These are phyloP conservation scores for Naganishia kalamii DNA, from an alignment of 768 basidiomycete genomes.

Conservation along the genomic window DNA sequence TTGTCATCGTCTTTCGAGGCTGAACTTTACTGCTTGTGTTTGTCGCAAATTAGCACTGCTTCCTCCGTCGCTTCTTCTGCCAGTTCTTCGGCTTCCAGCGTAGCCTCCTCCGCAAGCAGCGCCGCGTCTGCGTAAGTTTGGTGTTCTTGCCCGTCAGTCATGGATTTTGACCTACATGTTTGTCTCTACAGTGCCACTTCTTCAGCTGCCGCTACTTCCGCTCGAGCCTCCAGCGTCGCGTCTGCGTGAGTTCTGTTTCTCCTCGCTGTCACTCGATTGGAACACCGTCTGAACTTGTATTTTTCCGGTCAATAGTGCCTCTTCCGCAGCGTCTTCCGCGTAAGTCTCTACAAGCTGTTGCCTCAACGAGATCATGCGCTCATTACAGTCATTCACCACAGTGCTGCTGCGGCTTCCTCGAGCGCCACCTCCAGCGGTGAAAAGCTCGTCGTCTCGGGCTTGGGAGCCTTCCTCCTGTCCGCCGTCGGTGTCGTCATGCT, in stretches of 20 bases:
- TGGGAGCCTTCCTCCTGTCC: slow-evolving; percentile 16
- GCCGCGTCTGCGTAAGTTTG: not conserved
- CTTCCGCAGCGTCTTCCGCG: not conserved
- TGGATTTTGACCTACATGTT: too few species aligned
- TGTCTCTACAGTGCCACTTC: not conserved
- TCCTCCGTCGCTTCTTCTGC: not conserved
- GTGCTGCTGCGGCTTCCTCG: not conserved
- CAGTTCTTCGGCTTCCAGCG: not conserved
- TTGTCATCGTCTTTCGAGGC: not conserved
- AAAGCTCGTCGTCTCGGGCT: too few species aligned
- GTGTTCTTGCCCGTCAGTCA: too few species aligned
- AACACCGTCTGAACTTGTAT: not conserved
- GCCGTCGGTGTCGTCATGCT: slow-evolving; percentile 16
- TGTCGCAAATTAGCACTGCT: not conserved
- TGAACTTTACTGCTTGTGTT: not conserved
- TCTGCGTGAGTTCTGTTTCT: too few species aligned
- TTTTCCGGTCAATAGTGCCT: not conserved
- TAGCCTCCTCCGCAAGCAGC: not conserved
- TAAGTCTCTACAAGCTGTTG: not conserved
- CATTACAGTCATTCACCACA: not conserved
- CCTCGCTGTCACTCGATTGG: too few species aligned
- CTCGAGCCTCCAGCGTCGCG: too few species aligned
- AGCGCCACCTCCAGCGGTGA: not conserved
- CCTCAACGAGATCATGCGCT: not conserved
- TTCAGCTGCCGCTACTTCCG: not conserved